A percentile compares a stretch with the other conserved stretches of the same genome.
These are phyloP conservation scores for Raffaelea albimanens DNA, from an alignment of 2,329 filamentous ascomycete genomes.

Conservation along the genomic window DNA sequence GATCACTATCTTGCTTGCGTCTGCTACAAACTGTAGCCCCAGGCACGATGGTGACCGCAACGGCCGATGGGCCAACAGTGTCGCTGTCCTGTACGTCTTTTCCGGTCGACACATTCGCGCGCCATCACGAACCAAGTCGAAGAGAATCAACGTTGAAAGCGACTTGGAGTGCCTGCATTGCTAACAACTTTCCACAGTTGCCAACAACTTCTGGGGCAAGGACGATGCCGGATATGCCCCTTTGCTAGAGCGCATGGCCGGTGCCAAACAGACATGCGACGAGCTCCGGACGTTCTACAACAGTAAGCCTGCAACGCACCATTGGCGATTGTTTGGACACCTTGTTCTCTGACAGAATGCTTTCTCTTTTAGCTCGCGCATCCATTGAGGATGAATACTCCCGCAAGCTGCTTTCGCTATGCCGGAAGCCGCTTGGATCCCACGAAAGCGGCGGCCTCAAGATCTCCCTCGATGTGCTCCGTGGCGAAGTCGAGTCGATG, in stretches of 20 bases:
- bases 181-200: too few relatives aligned
- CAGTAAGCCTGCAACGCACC: slow-evolving; percentile 36
- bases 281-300: slow-evolving; percentile 88
- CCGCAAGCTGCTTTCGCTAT: slow-evolving; percentile 75
- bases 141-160: background rate
- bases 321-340: too few relatives aligned
- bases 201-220: slow-evolving; percentile 99
- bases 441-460: slow-evolving; percentile 77
- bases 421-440: slow-evolving; percentile 81
- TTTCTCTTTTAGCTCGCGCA: slow-evolving; percentile 60
- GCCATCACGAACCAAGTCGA: background rate
- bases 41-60: slow-evolving; percentile 10
- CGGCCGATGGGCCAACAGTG: slow-evolving; percentile 14
- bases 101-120: background rate
- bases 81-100: slow-evolving; percentile 15
- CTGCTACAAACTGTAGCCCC: background rate
- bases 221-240: slow-evolving; percentile 93
- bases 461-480: slow-evolving; percentile 75
- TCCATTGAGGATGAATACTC: slow-evolving; percentile 96
- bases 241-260: slow-evolving; percentile 87
- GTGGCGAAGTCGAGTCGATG: slow-evolving; percentile 85
- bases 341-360: background rate
- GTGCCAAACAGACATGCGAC: slow-evolving; percentile 88
- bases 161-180: too few relatives aligned
- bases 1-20: background rate